phyloP scores from a whole-genome alignment of 2,329 filamentous ascomycete genomes.

The Monosporascus sp. region DNA sequence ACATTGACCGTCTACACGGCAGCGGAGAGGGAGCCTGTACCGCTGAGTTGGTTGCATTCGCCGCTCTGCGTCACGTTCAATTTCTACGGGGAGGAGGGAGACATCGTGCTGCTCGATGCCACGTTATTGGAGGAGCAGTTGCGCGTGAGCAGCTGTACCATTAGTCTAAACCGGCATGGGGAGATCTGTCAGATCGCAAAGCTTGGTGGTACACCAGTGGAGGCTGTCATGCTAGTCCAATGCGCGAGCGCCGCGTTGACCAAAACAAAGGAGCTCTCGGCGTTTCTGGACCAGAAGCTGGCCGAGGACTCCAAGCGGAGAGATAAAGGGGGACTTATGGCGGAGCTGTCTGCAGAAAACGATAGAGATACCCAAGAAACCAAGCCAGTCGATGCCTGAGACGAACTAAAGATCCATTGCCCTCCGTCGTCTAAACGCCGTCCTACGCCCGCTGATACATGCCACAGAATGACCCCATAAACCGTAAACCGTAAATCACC shows the following conservation, averaged over 20 bases:
- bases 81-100: constrained; percentile 70
- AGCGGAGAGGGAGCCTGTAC: constrained; percentile 83
- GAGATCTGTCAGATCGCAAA: constrained; percentile 92
- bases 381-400: neutral
- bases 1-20: constrained; percentile 77
- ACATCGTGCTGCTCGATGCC: constrained; percentile 66
- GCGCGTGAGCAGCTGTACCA: constrained; percentile 65
- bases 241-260: constrained; percentile 69
- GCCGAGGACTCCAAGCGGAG: constrained; percentile 72
- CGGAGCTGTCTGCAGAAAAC: constrained; percentile 78
- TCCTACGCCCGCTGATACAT: constrained; percentile 1
- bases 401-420: neutral
- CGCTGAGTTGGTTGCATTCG: constrained; percentile 84
- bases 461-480: neutral
- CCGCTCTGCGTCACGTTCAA: constrained; percentile 89
- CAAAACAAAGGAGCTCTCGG: constrained; percentile 76
- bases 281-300: constrained; percentile 65
- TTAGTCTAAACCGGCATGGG: constrained; percentile 83
- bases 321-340: constrained; percentile 72
- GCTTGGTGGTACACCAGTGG: constrained; percentile 75
- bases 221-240: constrained; percentile 71
- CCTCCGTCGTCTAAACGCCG: neutral
- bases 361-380: constrained; percentile 50
- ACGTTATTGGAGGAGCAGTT: constrained; percentile 72
- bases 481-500: constrained; percentile 8